These are phyloP conservation scores for Backusella macrospora DNA, from an alignment of 192 early-diverging fungal genomes.

Conservation along the genomic window DNA sequence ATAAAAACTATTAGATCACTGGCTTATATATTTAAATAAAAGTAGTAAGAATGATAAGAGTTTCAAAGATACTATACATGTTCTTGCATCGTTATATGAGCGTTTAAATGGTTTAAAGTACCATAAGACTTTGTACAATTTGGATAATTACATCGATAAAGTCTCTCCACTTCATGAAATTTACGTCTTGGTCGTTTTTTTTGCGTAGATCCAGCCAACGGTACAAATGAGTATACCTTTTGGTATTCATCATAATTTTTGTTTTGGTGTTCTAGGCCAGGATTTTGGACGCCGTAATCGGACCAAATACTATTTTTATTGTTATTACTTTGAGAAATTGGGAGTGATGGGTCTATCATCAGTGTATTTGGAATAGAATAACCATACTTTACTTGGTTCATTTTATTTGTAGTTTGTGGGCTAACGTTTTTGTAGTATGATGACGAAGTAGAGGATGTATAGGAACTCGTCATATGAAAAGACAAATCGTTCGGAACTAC, in stretches of 20 bases:
- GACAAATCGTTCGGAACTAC: neutral
- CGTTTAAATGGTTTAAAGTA: constrained; percentile 66
- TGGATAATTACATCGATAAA: constrained; percentile 56
- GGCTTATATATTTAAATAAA: neutral
- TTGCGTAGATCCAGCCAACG: constrained; percentile 51
- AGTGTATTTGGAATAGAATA: neutral
- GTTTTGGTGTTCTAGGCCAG: neutral
- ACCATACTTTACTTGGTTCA: neutral
- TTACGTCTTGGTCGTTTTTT: constrained; percentile 59
- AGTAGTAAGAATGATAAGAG: neutral
- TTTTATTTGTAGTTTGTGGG: neutral
- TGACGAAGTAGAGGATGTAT: neutral
- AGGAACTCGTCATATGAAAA: neutral
- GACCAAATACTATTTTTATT: neutral
- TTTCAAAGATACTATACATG: constrained; percentile 41
- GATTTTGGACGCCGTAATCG: neutral
- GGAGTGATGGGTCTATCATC: neutral
- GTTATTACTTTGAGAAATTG: neutral
- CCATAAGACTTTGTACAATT: constrained; percentile 64
- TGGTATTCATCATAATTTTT: constrained; percentile 20
- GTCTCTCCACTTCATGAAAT: constrained; percentile 66
- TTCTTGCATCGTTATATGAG: constrained; percentile 67
- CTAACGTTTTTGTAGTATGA: neutral
- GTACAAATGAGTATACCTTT: constrained; percentile 54
- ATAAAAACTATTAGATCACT: constrained; percentile 3